Percentiles rank a stretch among this genome's conserved stretches.
These are phyloP conservation scores for Niebla homalea DNA, from an alignment of 495 filamentous ascomycete species.

Conservation along the genomic window DNA sequence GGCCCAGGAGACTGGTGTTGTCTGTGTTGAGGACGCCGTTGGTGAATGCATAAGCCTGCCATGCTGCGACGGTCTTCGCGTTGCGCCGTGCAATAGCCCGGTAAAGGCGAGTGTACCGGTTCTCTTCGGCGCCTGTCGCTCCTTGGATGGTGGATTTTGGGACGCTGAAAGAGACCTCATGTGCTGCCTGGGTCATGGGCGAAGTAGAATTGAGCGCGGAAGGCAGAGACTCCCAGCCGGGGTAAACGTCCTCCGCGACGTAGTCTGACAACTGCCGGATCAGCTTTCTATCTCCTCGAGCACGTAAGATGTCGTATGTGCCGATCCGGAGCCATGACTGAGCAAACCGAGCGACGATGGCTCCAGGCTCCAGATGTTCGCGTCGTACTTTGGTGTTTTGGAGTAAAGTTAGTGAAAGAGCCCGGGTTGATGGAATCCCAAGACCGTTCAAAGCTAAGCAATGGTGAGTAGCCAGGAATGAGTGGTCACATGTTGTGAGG, in stretches of 20 bases:
- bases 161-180: conserved; percentile 36
- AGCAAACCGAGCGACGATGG: conserved; percentile 86
- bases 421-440: conserved; percentile 72
- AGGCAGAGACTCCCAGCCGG: conserved; percentile 70
- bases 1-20: conserved; percentile 80
- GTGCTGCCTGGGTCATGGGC: conserved; percentile 20
- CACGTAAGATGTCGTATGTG: conserved; percentile 79
- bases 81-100: conserved; percentile 78
- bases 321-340: conserved; percentile 83
- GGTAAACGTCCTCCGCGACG: conserved; percentile 71
- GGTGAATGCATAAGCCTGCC: conserved; percentile 97
- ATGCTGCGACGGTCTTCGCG: conserved; percentile 76
- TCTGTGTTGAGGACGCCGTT: conserved; percentile 96
- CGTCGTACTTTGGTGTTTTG: conserved; percentile 59
- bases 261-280: conserved; percentile 66
- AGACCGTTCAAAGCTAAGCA: conserved; percentile 55
- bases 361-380: conserved; percentile 82
- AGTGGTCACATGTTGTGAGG: conserved; percentile 21
- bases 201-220: conserved; percentile 34
- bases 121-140: conserved; percentile 52
- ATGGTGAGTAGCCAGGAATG: conserved; percentile 4
- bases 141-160: conserved; percentile 47
- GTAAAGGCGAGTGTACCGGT: conserved; percentile 76
- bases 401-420: conserved; percentile 64
- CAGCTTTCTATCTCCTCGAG: conserved; percentile 62